A percentile compares a stretch with the other conserved stretches of the same genome.
Evolutionary conservation across 805 yeast species (phyloP).

Genomic region (Saturnispora dispora): DNA sequence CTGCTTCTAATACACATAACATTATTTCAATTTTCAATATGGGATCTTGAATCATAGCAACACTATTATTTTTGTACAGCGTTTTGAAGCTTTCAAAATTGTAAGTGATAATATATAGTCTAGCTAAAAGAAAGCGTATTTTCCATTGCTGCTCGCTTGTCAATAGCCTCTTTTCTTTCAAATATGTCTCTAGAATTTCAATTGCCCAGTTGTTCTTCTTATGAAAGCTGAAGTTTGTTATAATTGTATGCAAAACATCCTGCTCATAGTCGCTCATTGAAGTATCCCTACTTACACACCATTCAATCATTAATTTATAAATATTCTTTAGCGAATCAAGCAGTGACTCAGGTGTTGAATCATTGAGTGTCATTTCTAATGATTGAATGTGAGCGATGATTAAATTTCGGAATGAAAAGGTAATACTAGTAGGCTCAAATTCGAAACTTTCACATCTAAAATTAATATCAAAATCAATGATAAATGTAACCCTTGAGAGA

Average conservation of each 20-base stretch:
- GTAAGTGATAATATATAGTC: not conserved
- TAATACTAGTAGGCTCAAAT: conserved; percentile 13
- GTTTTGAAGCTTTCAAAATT: not conserved
- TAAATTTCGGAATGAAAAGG: conserved; percentile 11
- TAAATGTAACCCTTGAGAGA: conserved; percentile 22
- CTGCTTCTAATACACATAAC: conserved; percentile 2
- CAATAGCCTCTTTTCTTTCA: not conserved
- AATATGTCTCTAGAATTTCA: conserved; percentile 11
- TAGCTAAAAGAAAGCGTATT: not conserved
- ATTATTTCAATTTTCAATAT: conserved; percentile 1
- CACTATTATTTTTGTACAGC: not conserved
- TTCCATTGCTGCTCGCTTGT: not conserved
- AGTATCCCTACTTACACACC: not conserved
- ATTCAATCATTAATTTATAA: not conserved
- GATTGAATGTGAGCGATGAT: conserved; percentile 20
- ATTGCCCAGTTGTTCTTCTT: conserved; percentile 12
- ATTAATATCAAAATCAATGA: conserved; percentile 19
- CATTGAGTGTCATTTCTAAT: conserved; percentile 3
- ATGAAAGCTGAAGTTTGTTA: conserved; percentile 21
- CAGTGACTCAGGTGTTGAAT: not conserved
- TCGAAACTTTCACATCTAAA: conserved; percentile 15
- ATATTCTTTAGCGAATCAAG: not conserved
- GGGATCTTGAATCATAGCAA: not conserved
- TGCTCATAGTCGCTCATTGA: conserved; percentile 23
- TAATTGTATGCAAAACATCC: conserved; percentile 21